phyloP scores from a whole-genome alignment of 352 stramenopile species.

The Phytophthora multivora region DNA sequence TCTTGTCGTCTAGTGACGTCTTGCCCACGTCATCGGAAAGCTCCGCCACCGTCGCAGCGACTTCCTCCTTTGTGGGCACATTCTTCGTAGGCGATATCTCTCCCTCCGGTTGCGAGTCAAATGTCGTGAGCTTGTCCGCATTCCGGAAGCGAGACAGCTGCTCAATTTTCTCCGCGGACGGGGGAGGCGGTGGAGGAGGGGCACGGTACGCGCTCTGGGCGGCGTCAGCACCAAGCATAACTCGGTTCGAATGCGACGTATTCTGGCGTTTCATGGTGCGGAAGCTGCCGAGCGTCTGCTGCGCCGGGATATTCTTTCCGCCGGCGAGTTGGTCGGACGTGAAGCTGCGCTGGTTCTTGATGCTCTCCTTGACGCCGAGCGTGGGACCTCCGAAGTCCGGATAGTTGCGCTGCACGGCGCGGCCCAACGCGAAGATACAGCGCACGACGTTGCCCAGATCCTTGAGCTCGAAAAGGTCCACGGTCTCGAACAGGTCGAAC shows the following conservation, averaged over 20 bases:
- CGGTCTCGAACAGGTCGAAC: slow-evolving; percentile 91
- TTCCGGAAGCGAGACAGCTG: slow-evolving; percentile 64
- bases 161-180: slow-evolving; percentile 75
- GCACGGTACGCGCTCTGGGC: slow-evolving; percentile 56
- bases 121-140: slow-evolving; percentile 34
- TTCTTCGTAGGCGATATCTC: slow-evolving; percentile 30
- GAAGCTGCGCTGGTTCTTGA: slow-evolving; percentile 78
- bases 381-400: slow-evolving; percentile 72
- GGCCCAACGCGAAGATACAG: slow-evolving; percentile 77
- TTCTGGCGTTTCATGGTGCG: slow-evolving; percentile 70
- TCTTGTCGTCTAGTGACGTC: slow-evolving; percentile 34
- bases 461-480: slow-evolving; percentile 91
- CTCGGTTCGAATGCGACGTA: slow-evolving; percentile 55
- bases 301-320: slow-evolving; percentile 59
- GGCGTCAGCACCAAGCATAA: slow-evolving; percentile 81
- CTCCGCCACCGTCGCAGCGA: slow-evolving; percentile 49
- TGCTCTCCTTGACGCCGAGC: slow-evolving; percentile 83
- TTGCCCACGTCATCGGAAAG: slow-evolving; percentile 52
- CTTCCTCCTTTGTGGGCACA: slow-evolving; percentile 36
- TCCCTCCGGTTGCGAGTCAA: slow-evolving; percentile 29
- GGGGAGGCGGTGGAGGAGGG: slow-evolving; percentile 66
- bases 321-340: slow-evolving; percentile 68
- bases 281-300: slow-evolving; percentile 76
- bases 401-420: slow-evolving; percentile 78
- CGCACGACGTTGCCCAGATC: slow-evolving; percentile 82